Evolutionary conservation across 306 rosid species (phyloP).

Genomic region (Malus sieversii): DNA sequence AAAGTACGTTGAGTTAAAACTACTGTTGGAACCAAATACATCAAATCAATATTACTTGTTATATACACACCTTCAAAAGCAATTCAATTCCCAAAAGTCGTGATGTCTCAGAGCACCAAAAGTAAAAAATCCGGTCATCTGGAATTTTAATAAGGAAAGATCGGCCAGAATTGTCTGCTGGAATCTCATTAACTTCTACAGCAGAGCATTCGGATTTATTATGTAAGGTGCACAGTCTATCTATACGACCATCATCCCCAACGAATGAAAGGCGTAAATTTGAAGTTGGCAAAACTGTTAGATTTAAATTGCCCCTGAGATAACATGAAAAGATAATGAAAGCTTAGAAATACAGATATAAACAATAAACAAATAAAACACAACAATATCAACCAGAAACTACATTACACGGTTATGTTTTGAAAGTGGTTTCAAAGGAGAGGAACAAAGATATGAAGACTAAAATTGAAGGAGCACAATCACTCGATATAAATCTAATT

Average conservation of each 20-base stretch:
- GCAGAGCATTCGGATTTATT: slow-evolving; percentile 45
- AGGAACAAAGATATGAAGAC: not conserved
- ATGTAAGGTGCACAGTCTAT: slow-evolving; percentile 50
- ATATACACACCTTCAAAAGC: slow-evolving; percentile 57
- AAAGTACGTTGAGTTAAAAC: not conserved
- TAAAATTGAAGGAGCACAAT: not conserved
- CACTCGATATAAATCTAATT: not conserved
- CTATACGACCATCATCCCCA: slow-evolving; percentile 69
- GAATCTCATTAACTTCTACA: slow-evolving; percentile 54
- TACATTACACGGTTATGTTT: not conserved
- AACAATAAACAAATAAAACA: slow-evolving; percentile 1
- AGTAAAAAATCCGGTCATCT: slow-evolving; percentile 42
- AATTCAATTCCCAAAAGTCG: slow-evolving; percentile 80
- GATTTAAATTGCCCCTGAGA: slow-evolving; percentile 82
- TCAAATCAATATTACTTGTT: not conserved
- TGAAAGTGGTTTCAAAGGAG: not conserved
- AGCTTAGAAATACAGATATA: not conserved
- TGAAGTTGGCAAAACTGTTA: slow-evolving; percentile 73
- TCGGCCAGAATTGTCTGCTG: slow-evolving; percentile 64
- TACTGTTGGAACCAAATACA: not conserved
- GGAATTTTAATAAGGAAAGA: slow-evolving; percentile 54
- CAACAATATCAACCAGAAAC: not conserved
- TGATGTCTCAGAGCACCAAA: slow-evolving; percentile 94
- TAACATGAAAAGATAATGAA: slow-evolving; percentile 14
- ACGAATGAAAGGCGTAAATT: slow-evolving; percentile 76